Conservation (phyloP, 495 filamentous ascomycete genomes). For the Halenospora varia region DNA sequence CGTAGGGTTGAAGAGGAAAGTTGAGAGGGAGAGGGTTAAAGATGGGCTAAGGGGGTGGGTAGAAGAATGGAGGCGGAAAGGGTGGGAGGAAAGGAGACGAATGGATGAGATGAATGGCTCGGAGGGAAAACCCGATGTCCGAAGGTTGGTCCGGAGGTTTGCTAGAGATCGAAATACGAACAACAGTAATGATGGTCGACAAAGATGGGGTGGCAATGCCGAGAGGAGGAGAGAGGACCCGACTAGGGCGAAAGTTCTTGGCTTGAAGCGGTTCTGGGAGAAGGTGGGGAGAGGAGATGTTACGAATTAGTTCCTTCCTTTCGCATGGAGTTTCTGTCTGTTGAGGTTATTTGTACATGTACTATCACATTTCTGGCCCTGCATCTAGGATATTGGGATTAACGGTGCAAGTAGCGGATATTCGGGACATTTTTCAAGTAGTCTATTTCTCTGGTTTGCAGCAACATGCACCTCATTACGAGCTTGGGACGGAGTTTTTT, state of each 20-base stretch:
- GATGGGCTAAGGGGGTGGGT: conserved; percentile 49
- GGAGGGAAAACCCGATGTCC: conserved; percentile 15
- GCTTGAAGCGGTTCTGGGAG: conserved; percentile 26
- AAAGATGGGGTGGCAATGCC: neutral
- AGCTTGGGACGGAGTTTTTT: no score
- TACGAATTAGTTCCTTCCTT: no score
- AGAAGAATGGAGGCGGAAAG: conserved; percentile 29
- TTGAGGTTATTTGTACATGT: no score
- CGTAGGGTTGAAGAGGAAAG: conserved; percentile 40
- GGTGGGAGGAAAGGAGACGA: neutral
- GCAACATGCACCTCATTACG: no score
- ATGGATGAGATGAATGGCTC: neutral
- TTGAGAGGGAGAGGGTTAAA: conserved; percentile 53
- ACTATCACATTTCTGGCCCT: no score
- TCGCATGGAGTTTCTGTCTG: no score
- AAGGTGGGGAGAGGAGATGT: conserved; percentile 16
- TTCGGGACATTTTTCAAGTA: no score
- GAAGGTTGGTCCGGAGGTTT: conserved; percentile 20
- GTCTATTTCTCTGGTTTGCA: no score
- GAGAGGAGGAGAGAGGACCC: conserved; percentile 14
- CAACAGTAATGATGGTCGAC: neutral
- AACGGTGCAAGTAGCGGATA: no score
- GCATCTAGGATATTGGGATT: no score
- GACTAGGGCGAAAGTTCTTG: conserved; percentile 24
- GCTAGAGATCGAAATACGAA: conserved; percentile 2